These are phyloP conservation scores for Cynara cardunculus DNA, from an alignment of 129 eudicot genomes.

Conservation along the genomic window DNA sequence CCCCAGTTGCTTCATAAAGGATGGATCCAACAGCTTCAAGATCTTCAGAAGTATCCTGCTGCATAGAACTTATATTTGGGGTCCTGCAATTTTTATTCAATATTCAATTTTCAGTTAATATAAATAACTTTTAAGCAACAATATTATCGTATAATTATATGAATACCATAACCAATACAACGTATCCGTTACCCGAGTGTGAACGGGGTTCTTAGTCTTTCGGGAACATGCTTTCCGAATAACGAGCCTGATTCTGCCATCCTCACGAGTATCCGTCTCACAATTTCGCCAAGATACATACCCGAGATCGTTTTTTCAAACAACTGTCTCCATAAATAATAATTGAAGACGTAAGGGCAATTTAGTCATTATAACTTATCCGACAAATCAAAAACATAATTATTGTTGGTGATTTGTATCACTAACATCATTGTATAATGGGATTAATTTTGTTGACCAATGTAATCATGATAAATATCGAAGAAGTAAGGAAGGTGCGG, in stretches of 20 bases:
- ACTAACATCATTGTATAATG: too few species aligned
- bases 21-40: conserved; percentile 62
- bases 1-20: conserved; percentile 59
- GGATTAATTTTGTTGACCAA: too few species aligned
- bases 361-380: background rate
- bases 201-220: conserved; percentile 58
- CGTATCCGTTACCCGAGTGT: conserved; percentile 47
- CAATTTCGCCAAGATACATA: conserved; percentile 95
- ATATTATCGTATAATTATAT: background rate
- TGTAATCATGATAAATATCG: too few species aligned
- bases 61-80: conserved; percentile 75
- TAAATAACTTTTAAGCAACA: background rate
- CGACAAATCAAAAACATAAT: background rate
- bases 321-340: conserved; percentile 35
- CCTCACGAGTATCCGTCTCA: conserved; percentile 65
- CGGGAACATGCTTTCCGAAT: conserved; percentile 51
- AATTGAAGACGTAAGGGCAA: background rate
- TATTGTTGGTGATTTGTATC: too few species aligned
- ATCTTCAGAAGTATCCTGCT: conserved; percentile 67
- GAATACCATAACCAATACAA: background rate
- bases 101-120: background rate
- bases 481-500: too few species aligned
- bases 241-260: conserved; percentile 60
- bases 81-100: conserved; percentile 42
- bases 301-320: conserved; percentile 87